Evolutionary conservation across 2,329 filamentous ascomycete genomes (phyloP), one percentile per base, ranked within the genome.

Genomic region (Diaporthe australafricana): DNA sequence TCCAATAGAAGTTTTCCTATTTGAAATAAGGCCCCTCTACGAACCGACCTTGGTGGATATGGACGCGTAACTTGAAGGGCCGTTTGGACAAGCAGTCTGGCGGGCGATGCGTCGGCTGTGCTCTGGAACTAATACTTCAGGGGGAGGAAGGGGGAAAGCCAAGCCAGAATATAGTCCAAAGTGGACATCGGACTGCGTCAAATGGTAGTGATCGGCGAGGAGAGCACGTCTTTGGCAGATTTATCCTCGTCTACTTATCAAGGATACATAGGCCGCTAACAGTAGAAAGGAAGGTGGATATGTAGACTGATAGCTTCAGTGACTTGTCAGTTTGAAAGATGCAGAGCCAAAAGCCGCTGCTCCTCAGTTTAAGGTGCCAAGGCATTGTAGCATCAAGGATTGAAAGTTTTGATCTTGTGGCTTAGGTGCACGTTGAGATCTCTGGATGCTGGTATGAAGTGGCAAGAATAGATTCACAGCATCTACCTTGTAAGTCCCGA

Each of bases 131-230:
- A 6, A 47, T 32, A 32, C 5, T 42, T 45, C 45, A 63, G 57
- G 57, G 40, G 42, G 3, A 47, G 17, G 5, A 62, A 63, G 57
- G 57, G 40, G 42, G 3, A 47, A 17, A 11, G 57, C 40, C 57
- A 63, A 63, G 57, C 42, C 57, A 35, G 32, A 7, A 63, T 63
- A 35, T 63, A 48, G 27, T 63, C 57, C 11, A 47, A 63, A 63
- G 57, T 40, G 57, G 57, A 20, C 45, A 47, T 27, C 20, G n/a
- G 22, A 22, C 30, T 32, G 27, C 40, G 20, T 2, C 57, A 48
- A 32, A 8, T 20, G 25, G 57, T 22, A 48, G 12, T 1, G 57
- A 63, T 63, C 42, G 57, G 25, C 42, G 27, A n/a, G 25, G 20
- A 47, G 16, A 62, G 40, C 30, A 32, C n/a, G 20, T 2, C 27